Conservation (phyloP, 257 asterid genomes). For the Capsicum pubescens region DNA sequence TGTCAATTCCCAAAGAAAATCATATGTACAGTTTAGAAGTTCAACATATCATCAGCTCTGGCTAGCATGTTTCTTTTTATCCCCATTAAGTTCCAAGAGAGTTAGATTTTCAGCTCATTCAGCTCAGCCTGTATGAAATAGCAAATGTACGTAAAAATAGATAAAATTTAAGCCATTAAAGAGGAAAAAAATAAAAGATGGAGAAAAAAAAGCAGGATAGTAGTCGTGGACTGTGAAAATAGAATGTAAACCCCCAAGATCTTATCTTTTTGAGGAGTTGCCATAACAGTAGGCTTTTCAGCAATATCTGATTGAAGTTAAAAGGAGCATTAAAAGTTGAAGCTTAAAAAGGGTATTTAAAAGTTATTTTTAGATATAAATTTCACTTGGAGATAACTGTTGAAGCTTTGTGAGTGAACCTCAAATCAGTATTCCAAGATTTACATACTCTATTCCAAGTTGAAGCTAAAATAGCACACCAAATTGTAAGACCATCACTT, state of each 20-base stretch:
- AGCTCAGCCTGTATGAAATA: constrained; percentile 49
- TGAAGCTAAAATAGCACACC: not conserved
- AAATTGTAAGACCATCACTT: not conserved
- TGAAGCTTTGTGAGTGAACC: not conserved
- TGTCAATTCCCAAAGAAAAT: not conserved
- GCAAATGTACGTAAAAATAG: constrained; percentile 8
- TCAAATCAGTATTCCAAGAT: not conserved
- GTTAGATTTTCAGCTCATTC: constrained; percentile 45
- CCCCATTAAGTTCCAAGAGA: constrained; percentile 17
- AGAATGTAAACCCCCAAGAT: not conserved
- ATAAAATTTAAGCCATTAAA: not conserved
- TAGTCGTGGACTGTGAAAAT: not conserved
- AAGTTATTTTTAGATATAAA: not conserved
- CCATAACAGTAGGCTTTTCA: not conserved
- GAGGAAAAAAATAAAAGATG: not conserved
- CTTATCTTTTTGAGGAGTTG: not conserved
- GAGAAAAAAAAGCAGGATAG: not conserved
- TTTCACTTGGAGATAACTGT: not conserved
- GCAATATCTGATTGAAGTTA: not conserved
- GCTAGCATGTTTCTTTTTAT: constrained; percentile 17
- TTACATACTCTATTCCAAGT: not conserved
- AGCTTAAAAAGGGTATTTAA: not conserved
- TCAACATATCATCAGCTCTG: constrained; percentile 17
- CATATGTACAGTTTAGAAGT: constrained; percentile 25
- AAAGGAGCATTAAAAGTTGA: not conserved